Percentiles rank a stretch among this genome's conserved stretches.
phyloP scores from a whole-genome alignment of 2,329 filamentous ascomycete species.

The Chrysoporthe austroafricana region DNA sequence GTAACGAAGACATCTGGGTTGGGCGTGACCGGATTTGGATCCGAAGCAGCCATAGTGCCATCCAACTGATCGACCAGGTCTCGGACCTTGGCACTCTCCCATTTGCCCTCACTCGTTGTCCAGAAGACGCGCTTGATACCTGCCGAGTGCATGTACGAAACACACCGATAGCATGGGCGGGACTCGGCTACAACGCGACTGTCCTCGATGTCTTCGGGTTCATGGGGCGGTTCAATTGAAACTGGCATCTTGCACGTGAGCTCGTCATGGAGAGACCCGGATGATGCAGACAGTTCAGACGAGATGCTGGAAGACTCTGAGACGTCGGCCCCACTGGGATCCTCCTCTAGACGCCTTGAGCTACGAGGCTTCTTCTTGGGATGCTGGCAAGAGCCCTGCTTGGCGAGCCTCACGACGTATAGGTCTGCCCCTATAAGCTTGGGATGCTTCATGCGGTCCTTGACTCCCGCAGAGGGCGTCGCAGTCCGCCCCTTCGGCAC shows the following conservation, averaged over 20 bases:
- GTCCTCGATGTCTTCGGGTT: not conserved
- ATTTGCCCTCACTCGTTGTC: slow-evolving; percentile 51
- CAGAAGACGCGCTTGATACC: slow-evolving; percentile 58
- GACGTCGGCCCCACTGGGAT: not conserved
- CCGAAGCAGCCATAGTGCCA: slow-evolving; percentile 30
- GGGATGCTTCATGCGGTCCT: slow-evolving; percentile 48
- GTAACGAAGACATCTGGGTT: slow-evolving; percentile 49
- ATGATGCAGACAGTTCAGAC: slow-evolving; percentile 19
- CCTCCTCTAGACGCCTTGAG: not conserved
- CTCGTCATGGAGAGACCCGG: slow-evolving; percentile 53
- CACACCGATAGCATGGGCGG: slow-evolving; percentile 56
- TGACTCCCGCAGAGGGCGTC: slow-evolving; percentile 30
- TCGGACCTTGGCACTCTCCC: slow-evolving; percentile 55
- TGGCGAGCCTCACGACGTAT: slow-evolving; percentile 50
- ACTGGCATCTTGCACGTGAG: slow-evolving; percentile 35
- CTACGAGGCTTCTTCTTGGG: not conserved
- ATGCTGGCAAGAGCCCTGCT: not conserved
- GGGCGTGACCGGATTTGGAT: slow-evolving; percentile 9
- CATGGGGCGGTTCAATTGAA: slow-evolving; percentile 4
- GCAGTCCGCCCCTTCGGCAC: slow-evolving; percentile 19
- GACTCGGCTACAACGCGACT: slow-evolving; percentile 39
- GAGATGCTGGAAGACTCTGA: slow-evolving; percentile 16
- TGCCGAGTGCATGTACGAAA: slow-evolving; percentile 54
- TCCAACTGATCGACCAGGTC: slow-evolving; percentile 52
- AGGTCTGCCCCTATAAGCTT: slow-evolving; percentile 54